Evolutionary conservation across 305 asterid genomes (phyloP).

Genomic region (Fraxinus latifolia): DNA sequence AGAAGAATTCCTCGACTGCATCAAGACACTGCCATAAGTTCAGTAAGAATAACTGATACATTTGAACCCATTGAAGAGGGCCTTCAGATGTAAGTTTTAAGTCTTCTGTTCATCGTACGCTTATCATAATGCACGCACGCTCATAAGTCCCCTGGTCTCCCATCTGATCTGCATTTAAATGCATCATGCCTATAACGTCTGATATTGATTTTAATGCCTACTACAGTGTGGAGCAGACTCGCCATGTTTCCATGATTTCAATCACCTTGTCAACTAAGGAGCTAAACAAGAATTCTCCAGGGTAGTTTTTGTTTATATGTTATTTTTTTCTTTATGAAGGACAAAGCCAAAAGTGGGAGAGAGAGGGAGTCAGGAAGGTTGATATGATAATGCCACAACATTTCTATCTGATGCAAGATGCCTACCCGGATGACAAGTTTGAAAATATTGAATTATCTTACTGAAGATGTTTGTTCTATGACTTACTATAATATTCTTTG

Average conservation of each 20-base stretch:
- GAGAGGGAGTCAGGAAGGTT: neutral
- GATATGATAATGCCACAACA: neutral
- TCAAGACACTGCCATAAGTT: slow-evolving; percentile 84
- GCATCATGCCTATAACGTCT: slow-evolving; percentile 6
- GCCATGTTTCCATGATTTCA: slow-evolving; percentile 91
- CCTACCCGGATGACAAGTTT: slow-evolving; percentile 5
- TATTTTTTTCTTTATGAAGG: neutral
- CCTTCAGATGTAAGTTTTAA: slow-evolving; percentile 69
- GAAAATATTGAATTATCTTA: neutral
- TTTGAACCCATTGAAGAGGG: slow-evolving; percentile 99
- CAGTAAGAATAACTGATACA: slow-evolving; percentile 81
- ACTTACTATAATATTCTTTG: slow-evolving; percentile 1
- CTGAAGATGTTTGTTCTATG: neutral
- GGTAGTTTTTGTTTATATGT: slow-evolving; percentile 42
- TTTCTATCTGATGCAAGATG: neutral
- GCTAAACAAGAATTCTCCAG: slow-evolving; percentile 83
- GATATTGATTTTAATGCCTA: slow-evolving; percentile 13
- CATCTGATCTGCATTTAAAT: neutral
- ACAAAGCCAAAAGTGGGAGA: neutral
- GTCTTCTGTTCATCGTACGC: neutral
- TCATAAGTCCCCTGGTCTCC: neutral
- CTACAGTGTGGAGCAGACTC: slow-evolving; percentile 93
- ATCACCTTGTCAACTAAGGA: slow-evolving; percentile 70
- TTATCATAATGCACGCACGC: neutral
- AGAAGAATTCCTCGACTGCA: slow-evolving; percentile 75